These are phyloP conservation scores for Eimeria falciformis DNA, from an alignment of 169 alveolate species.

Conservation along the genomic window DNA sequence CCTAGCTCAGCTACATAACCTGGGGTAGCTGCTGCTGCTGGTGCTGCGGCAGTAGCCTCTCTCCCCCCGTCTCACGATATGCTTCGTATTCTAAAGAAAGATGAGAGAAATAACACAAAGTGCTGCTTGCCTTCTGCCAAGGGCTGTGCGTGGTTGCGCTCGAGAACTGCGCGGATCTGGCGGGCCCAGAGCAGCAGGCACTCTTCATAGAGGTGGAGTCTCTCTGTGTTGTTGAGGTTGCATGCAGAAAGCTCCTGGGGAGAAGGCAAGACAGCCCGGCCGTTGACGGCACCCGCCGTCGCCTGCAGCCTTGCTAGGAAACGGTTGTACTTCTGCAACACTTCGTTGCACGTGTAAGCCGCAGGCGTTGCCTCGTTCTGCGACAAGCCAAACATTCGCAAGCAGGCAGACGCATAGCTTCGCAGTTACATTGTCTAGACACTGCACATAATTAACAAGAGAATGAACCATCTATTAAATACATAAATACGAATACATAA, in stretches of 20 bases:
- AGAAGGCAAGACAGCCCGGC: conserved; percentile 93
- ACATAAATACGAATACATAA: no score
- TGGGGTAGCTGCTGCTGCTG: no score
- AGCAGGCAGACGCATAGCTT: no score
- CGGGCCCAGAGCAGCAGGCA: conserved; percentile 96
- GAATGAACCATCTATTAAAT: no score
- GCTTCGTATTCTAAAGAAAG: no score
- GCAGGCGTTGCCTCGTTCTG: conserved; percentile 89
- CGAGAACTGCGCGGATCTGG: conserved; percentile 93
- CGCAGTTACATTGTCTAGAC: no score
- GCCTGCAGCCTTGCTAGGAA: conserved; percentile 94
- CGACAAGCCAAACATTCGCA: no score
- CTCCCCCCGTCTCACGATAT: no score
- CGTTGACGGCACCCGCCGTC: conserved; percentile 93
- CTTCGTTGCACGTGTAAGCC: conserved; percentile 94
- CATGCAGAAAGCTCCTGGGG: conserved; percentile 83
- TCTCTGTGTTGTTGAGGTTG: conserved; percentile 87
- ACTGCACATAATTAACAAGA: no score
- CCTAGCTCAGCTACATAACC: no score
- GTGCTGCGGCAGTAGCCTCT: no score
- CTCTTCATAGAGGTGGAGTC: conserved; percentile 94
- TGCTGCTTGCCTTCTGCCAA: conserved; percentile 88
- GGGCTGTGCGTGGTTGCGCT: conserved; percentile 95
- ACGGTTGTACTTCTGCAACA: conserved; percentile 94
- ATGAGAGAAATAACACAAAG: not conserved